Percentiles rank a stretch among this genome's conserved stretches.
Conservation (phyloP, 352 stramenopile species). For the Phytopythium boreale region DNA sequence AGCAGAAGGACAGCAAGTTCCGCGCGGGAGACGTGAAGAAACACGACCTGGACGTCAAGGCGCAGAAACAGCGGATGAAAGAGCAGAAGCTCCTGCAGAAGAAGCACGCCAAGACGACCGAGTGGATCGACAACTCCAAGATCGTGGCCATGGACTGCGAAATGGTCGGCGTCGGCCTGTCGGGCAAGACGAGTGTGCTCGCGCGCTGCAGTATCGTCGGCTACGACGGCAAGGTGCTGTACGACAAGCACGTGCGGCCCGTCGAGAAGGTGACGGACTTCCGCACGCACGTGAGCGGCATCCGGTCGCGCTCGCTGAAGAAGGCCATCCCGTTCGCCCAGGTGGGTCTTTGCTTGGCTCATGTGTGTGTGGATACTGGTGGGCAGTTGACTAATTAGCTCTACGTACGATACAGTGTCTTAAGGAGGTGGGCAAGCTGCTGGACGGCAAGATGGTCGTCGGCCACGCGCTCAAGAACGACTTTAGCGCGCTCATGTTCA, state of each 20-base stretch:
- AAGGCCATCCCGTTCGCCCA: conserved; percentile 73
- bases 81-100: conserved; percentile 46
- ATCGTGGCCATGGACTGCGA: conserved; percentile 90
- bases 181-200: conserved; percentile 73
- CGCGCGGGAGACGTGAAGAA: conserved; percentile 27
- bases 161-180: conserved; percentile 83
- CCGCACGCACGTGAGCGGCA: conserved; percentile 83
- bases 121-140: conserved; percentile 75
- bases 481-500: conserved; percentile 87
- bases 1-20: conserved; percentile 25
- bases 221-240: conserved; percentile 79
- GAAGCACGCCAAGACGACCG: conserved; percentile 43
- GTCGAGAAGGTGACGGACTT: conserved; percentile 88
- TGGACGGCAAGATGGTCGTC: conserved; percentile 82
- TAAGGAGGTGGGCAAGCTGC: conserved; percentile 77
- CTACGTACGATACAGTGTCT: conserved; percentile 34
- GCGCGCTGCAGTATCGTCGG: conserved; percentile 88
- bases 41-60: conserved; percentile 31
- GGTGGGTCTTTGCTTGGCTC: conserved; percentile 12
- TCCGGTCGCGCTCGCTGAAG: conserved; percentile 62
- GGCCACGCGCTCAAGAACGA: conserved; percentile 84
- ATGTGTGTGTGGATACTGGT: not conserved
- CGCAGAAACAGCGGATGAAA: conserved; percentile 37
- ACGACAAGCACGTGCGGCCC: conserved; percentile 80
- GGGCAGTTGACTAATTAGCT: not conserved